These are phyloP conservation scores for Noccaea caerulescens DNA, from an alignment of 345 rosid genomes.

Conservation along the genomic window DNA sequence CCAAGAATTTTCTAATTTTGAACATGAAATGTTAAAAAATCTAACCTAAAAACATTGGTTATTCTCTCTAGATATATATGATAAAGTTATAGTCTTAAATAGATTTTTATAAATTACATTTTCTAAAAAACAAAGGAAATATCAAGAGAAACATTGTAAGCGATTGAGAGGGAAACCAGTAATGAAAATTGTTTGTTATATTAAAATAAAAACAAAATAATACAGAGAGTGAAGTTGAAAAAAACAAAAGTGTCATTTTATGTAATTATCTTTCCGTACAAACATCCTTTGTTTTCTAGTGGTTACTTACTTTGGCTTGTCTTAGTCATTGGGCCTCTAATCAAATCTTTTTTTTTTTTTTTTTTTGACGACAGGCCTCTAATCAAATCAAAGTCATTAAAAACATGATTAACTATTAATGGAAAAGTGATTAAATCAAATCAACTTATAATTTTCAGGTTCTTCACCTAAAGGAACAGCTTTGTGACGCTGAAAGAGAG, in stretches of 20 bases:
- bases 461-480: slow-evolving; percentile 58
- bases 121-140: not conserved
- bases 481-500: slow-evolving; percentile 57
- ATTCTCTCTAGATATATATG: not conserved
- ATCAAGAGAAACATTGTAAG: slow-evolving; percentile 10
- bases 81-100: not conserved
- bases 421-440: slow-evolving; percentile 17
- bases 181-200: slow-evolving; percentile 5
- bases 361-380: no score
- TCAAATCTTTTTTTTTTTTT: no score
- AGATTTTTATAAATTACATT: not conserved
- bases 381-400: slow-evolving; percentile 28
- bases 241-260: slow-evolving; percentile 23
- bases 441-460: slow-evolving; percentile 49
- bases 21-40: not conserved
- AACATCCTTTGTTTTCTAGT: slow-evolving; percentile 24
- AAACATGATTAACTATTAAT: slow-evolving; percentile 33
- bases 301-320: slow-evolving; percentile 21
- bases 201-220: not conserved
- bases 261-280: slow-evolving; percentile 37
- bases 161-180: not conserved
- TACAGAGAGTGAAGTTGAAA: slow-evolving; percentile 8
- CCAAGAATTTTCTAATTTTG: not conserved
- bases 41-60: not conserved
- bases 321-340: slow-evolving; percentile 34